Base-by-base conservation (phyloP, 441 rosid species). In the Omphalea diandra region DNA sequence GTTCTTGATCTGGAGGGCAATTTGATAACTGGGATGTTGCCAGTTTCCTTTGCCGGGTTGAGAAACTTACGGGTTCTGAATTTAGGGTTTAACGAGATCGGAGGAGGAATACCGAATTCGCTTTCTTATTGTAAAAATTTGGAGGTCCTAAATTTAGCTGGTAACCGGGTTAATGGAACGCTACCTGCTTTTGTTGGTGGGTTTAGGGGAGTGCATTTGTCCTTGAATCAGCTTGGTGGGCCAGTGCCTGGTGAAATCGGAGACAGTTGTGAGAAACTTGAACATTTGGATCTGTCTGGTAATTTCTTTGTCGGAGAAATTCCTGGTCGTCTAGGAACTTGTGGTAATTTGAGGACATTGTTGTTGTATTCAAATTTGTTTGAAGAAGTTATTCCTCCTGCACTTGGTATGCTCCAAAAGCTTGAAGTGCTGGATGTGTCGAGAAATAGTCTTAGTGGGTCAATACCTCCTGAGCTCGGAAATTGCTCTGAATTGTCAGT, bases 1-100 rank as follows among this genome's bases (percentile, higher is more conserved):
- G 79, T 88, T 35, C 86, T 93, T 58, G 95, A 90, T 83, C 84
- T 90, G 27, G 87, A 87, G 71, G 91, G 93, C 0, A 87, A 85
- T 76, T 56, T 44, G 67, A 65, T 90, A 6, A 43, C 77, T 52
- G 91, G 87, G 52, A 70, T 69, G 11, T 67, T 86, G 71, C 88
- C 93, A 3, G 54, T 58, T 64, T 54, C 69, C 8, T 65, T 81
- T 75, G 31, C 67, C 2, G 86, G 84, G 63, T 71, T 83, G 47
- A 78, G 74, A 65, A 79, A 69, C 58, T 54, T 86, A 69, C 73
- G 83, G 73, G 87, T 84, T 77, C 81, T 83, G 22, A 87, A 89
- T 79, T 78, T 82, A 41, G 91, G 93, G 76, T 76, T 84, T 71
- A 86, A 87, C 74, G 57, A 54, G 29, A 73, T 86, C 32, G 73